Base-by-base conservation (phyloP, 2,329 filamentous ascomycete genomes). In the Monilinia aucupariae region DNA sequence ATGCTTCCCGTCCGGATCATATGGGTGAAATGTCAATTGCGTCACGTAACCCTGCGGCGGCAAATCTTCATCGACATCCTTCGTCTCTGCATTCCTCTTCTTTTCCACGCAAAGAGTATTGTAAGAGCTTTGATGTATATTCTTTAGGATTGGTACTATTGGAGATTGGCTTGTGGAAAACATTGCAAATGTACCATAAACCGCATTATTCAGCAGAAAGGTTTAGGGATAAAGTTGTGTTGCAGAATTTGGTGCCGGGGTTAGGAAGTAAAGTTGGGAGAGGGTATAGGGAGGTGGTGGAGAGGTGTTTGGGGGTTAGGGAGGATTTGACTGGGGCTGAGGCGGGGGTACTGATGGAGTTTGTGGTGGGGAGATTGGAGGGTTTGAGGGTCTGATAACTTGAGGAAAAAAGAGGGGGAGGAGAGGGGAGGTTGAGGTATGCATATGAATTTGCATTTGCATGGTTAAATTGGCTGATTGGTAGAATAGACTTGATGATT, bases 151-250 rank as follows among this genome's bases (percentile, higher is more conserved):
- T 82, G 1, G 72, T 82, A 1, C 74, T 82, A 9, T 73, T 81
- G 3, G 80, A 82, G 70, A 79, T 82, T 34, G 78, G 78, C 1
- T 69, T 78, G 32, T 80, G 78, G 76, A 78, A 79, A 68, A 70
- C 73, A 43, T 68, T 80, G 12, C 74, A 77, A 66, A 70, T 72
- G 1, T 78, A 76, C 59, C 73, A 78, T 67, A 78, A 76, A 67
- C 69, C 74, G 22, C 76, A 77, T 64, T 79, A 79, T 65, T 76
- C 76, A 6, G 73, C 75, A 1, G 74, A 76, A 58, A 73, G 74
- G 22, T 80, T 78, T 72, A 73, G 78, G 32, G 77, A 80, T 61
- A 76, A 74, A 64, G 73, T 80, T 32, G 69, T 79, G 12, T 65
- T 78, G 54, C 72, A 75, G 13, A 74, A 73, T 13, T 71, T 80